Percentiles rank a stretch among this genome's conserved stretches.
Conservation (phyloP, 257 asterid species). For the Anisodus tanguticus region DNA sequence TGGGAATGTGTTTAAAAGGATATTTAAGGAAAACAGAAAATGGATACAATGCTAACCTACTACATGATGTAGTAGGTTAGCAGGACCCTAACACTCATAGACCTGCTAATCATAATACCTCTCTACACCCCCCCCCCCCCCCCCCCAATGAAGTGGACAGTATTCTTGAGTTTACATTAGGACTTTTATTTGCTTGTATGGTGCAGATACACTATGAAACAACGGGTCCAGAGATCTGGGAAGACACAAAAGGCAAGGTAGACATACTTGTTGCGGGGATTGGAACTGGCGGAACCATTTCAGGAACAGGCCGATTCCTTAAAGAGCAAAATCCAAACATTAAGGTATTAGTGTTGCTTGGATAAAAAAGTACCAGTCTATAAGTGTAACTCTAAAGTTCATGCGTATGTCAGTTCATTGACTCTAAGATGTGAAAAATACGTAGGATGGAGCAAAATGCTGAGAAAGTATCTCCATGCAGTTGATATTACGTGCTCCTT, state of each 20-base stretch:
- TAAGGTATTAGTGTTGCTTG: constrained; percentile 54
- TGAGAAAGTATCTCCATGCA: no score
- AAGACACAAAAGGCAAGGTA: constrained; percentile 90
- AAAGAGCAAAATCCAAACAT: constrained; percentile 70
- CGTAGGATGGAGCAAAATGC: no score
- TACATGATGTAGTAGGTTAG: no score
- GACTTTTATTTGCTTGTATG: constrained; percentile 15
- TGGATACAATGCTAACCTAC: background rate
- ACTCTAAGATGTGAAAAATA: background rate
- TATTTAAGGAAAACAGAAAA: background rate
- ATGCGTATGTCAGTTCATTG: constrained; percentile 13
- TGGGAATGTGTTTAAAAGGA: background rate
- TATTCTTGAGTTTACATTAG: background rate
- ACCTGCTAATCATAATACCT: background rate
- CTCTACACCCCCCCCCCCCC: background rate
- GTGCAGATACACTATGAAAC: constrained; percentile 91
- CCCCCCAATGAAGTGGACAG: background rate
- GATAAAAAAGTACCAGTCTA: background rate
- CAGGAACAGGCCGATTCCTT: constrained; percentile 90
- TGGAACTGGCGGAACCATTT: constrained; percentile 97
- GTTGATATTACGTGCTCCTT: no score
- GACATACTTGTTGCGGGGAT: constrained; percentile 98
- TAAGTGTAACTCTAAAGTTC: background rate
- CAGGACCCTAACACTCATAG: no score
- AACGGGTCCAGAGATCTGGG: constrained; percentile 99